Evolutionary conservation across 805 yeast species (phyloP).

Genomic region (Starmerella roubikii): DNA sequence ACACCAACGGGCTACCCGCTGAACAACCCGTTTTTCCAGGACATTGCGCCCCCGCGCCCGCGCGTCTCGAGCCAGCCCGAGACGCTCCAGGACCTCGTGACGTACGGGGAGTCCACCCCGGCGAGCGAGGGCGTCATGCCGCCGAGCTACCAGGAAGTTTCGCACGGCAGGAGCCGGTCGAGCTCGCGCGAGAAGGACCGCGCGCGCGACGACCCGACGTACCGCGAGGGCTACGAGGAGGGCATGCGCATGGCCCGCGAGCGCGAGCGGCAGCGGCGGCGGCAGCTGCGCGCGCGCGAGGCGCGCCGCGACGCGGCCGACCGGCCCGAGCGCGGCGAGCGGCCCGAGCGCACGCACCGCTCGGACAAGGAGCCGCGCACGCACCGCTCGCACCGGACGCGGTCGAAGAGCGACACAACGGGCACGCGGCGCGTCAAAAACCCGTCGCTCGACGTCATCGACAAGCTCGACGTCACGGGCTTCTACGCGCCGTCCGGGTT

Average conservation of each 20-base stretch:
- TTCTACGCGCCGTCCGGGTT: constrained; percentile 83
- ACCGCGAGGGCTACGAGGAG: constrained; percentile 18
- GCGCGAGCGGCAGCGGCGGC: constrained; percentile 18
- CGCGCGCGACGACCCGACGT: constrained; percentile 11
- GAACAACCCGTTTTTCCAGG: neutral
- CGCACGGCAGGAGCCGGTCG: constrained; percentile 15
- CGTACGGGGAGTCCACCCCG: neutral
- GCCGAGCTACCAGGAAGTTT: constrained; percentile 13
- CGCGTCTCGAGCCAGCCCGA: too few relatives aligned
- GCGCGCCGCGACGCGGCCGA: neutral
- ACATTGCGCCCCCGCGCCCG: neutral
- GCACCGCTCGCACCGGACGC: constrained; percentile 11
- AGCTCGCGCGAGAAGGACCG: constrained; percentile 18
- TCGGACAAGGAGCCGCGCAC: neutral
- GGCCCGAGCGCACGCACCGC: neutral
- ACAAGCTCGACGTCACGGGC: constrained; percentile 90
- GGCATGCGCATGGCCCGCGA: constrained; percentile 19
- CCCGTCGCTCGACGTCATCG: constrained; percentile 75
- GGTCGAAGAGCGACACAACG: constrained; percentile 18
- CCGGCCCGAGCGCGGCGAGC: neutral
- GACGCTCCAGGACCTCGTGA: neutral
- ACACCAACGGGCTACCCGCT: too few relatives aligned
- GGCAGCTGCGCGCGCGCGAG: constrained; percentile 19
- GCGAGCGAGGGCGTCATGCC: constrained; percentile 8
- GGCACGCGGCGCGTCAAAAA: constrained; percentile 26